Evolutionary conservation across 768 basidiomycete genomes (phyloP).

Genomic region (Suillus alpinus): DNA sequence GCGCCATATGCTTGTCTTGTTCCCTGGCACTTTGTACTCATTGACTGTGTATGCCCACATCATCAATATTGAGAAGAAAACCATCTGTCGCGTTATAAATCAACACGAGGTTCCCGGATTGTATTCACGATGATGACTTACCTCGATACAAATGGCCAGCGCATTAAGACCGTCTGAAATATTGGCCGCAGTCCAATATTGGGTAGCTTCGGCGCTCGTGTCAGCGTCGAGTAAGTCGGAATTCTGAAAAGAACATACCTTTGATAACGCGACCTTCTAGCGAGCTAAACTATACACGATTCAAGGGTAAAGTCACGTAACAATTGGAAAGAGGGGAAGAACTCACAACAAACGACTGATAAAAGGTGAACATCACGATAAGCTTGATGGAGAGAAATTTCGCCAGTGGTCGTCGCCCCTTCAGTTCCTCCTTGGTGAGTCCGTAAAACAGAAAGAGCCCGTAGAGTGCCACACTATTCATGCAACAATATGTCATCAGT

Average conservation of each 20-base stretch:
- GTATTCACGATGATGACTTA: conserved; percentile 24
- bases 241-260: conserved; percentile 31
- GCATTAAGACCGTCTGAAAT: conserved; percentile 83
- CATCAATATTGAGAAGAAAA: conserved; percentile 75
- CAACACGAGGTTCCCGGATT: conserved; percentile 5
- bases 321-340: not conserved
- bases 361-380: conserved; percentile 87
- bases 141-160: conserved; percentile 81
- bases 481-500: not conserved
- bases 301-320: not conserved
- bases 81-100: conserved; percentile 54
- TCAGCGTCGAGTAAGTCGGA: not conserved
- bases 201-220: conserved; percentile 44
- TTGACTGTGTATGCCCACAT: conserved; percentile 76
- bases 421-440: conserved; percentile 77
- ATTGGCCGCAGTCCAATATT: conserved; percentile 83
- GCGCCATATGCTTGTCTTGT: conserved; percentile 51
- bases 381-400: conserved; percentile 89
- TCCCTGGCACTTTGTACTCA: conserved; percentile 58
- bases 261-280: conserved; percentile 71
- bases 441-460: conserved; percentile 83
- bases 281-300: conserved; percentile 50
- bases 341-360: conserved; percentile 74
- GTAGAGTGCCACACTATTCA: conserved; percentile 72
- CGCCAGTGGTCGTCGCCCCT: conserved; percentile 68